Conservation (phyloP, 2,329 filamentous ascomycete species). For the Colletotrichum shisoi region DNA sequence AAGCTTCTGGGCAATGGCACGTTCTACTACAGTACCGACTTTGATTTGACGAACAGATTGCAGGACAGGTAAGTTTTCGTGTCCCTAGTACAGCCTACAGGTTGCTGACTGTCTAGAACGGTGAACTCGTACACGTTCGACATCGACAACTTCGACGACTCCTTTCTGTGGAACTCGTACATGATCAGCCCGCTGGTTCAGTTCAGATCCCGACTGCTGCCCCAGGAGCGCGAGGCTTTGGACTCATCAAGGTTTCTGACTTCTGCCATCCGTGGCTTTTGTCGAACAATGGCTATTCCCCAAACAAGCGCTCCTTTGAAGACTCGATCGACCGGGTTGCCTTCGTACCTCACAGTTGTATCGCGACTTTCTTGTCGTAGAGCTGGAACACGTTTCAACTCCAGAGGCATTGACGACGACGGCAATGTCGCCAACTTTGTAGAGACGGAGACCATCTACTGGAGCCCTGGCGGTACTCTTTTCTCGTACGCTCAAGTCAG, state of each 20-base stretch:
- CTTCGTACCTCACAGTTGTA: slow-evolving; percentile 86
- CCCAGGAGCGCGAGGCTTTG: slow-evolving; percentile 77
- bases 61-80: slow-evolving; percentile 74
- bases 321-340: slow-evolving; percentile 71
- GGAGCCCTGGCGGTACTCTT: slow-evolving; percentile 76
- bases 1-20: slow-evolving; percentile 92
- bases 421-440: slow-evolving; percentile 98
- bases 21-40: slow-evolving; percentile 99
- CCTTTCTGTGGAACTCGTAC: slow-evolving; percentile 97
- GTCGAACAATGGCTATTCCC: slow-evolving; percentile 84
- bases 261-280: slow-evolving; percentile 93
- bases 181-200: slow-evolving; percentile 94
- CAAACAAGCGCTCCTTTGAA: slow-evolving; percentile 76
- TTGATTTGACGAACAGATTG: slow-evolving; percentile 91
- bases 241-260: slow-evolving; percentile 89
- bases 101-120: slow-evolving; percentile 58
- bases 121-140: slow-evolving; percentile 82
- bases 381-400: slow-evolving; percentile 94
- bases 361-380: slow-evolving; percentile 89
- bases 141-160: slow-evolving; percentile 90
- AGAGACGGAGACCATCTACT: slow-evolving; percentile 95
- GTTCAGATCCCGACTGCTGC: slow-evolving; percentile 82
- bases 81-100: slow-evolving; percentile 31
- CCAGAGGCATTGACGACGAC: slow-evolving; percentile 96
- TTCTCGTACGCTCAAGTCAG: slow-evolving; percentile 95